Evolutionary conservation across 2,329 filamentous ascomycete genomes (phyloP).

Genomic region (Exserohilum turcica): DNA sequence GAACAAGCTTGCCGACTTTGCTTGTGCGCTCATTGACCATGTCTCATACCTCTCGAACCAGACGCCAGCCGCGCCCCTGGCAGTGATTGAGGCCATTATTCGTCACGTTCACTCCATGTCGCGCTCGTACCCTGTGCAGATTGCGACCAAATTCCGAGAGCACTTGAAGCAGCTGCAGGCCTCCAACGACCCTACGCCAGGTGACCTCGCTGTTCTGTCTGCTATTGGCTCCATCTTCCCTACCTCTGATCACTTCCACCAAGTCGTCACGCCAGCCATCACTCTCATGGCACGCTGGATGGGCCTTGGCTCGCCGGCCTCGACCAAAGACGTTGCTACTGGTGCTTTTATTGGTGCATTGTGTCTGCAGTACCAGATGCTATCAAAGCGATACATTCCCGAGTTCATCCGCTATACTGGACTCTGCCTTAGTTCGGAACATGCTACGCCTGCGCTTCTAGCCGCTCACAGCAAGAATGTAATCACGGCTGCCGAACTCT

Average conservation of each 20-base stretch:
- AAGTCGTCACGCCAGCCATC: conserved; percentile 88
- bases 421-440: conserved; percentile 65
- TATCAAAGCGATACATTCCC: conserved; percentile 86
- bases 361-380: conserved; percentile 77
- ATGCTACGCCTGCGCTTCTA: conserved; percentile 55
- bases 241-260: conserved; percentile 96
- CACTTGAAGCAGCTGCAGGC: conserved; percentile 65
- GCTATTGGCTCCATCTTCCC: conserved; percentile 86
- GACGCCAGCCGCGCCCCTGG: conserved; percentile 62
- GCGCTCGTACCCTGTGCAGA: conserved; percentile 79
- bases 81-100: conserved; percentile 76
- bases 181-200: conserved; percentile 61
- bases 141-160: conserved; percentile 77
- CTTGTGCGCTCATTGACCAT: conserved; percentile 69
- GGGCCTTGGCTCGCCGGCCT: conserved; percentile 72
- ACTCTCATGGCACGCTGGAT: conserved; percentile 84
- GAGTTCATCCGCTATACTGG: conserved; percentile 83
- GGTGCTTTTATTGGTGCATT: conserved; percentile 82
- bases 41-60: conserved; percentile 63
- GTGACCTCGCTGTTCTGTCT: conserved; percentile 82
- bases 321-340: conserved; percentile 68
- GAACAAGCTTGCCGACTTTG: conserved; percentile 73
- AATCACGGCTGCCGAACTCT: conserved; percentile 70
- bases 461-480: conserved; percentile 69
- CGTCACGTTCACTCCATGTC: conserved; percentile 92